Base-by-base conservation (phyloP, 192 early-diverging fungal genomes). In the Coemansia sp. region DNA sequence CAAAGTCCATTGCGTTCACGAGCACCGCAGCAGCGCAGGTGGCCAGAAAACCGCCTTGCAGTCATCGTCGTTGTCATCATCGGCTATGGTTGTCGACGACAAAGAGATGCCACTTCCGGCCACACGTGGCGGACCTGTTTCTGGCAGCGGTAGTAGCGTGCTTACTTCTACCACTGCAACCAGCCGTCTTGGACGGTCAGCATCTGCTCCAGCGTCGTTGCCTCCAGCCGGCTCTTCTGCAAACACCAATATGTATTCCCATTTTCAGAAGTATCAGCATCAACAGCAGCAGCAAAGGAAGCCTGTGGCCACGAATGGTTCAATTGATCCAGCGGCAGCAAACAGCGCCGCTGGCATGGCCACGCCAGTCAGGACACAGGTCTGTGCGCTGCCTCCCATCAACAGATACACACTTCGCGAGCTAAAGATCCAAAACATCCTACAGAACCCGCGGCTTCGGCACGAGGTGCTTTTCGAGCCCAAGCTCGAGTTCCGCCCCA, bases 401-500 rank as follows among this genome's bases (percentile, higher is more conserved):
- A 95, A 90, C 58, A 81, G 91, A n/a, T 92, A 91, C 58, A 94
- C 94, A 0, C 80, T 96, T 59, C 86, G 91, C 34, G 94, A 96
- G 74, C 82, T 96, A 15, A 86, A 90, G 42, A 79, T 95, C 59
- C 77, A 87, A 49, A 90, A 91, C 82, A 93, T 96, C 34, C 82
- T 96, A 67, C 84, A 87, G 51, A 94, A 92, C 68, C 78, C 90
- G 33, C 92, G 93, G 53, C 84, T 96, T 10, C 87, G 94, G 8
- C 94, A 96, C 66, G 94, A 96, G 71, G 84, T 96, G 53, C 81
- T 91, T 31, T 93, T 96, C 72, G 93, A 96, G 71, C 89, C 92
- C 4, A 87, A 93, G 67, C 86, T 96, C 25, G 87, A 92, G 71
- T 96, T 96, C 84, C 88, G 93, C 10, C 93, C 92, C 46, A 93